Percentiles rank a stretch among this genome's conserved stretches.
Evolutionary conservation across 2,329 filamentous ascomycete genomes (phyloP).

Genomic region (Akanthomyces muscarius): DNA sequence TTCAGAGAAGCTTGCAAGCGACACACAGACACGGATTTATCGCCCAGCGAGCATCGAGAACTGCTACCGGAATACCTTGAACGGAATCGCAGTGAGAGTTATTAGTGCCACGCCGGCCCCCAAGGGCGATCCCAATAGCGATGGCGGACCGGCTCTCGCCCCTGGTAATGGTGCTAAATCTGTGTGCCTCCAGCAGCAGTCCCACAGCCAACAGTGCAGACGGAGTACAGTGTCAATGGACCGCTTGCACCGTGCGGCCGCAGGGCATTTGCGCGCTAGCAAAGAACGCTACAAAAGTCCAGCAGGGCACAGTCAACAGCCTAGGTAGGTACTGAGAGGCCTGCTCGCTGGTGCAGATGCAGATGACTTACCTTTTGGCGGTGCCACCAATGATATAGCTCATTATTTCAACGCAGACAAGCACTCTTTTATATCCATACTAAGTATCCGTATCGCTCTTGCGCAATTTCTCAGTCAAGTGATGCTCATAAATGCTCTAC

Average conservation of each 20-base stretch:
- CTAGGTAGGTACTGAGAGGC: background rate
- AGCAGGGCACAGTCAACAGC: background rate
- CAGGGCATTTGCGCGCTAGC: slow-evolving; percentile 3
- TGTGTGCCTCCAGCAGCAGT: background rate
- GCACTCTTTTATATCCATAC: background rate
- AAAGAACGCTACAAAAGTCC: slow-evolving; percentile 8
- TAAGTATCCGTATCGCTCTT: background rate
- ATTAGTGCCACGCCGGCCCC: slow-evolving; percentile 11
- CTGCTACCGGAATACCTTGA: background rate
- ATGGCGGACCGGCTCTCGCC: slow-evolving; percentile 14
- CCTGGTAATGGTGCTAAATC: background rate
- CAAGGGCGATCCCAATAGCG: slow-evolving; percentile 14
- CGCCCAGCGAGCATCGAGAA: background rate
- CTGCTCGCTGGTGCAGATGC: background rate
- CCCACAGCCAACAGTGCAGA: background rate
- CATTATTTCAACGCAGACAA: background rate
- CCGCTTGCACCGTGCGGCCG: background rate
- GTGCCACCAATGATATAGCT: background rate
- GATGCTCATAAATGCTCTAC: too few species aligned
- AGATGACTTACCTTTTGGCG: background rate
- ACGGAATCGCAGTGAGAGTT: background rate
- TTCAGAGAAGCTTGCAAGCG: background rate
- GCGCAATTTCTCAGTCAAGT: background rate
- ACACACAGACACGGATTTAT: background rate
- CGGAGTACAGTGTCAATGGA: background rate